phyloP scores from a whole-genome alignment of 2,329 filamentous ascomycete genomes.

The Colletotrichum sp. region DNA sequence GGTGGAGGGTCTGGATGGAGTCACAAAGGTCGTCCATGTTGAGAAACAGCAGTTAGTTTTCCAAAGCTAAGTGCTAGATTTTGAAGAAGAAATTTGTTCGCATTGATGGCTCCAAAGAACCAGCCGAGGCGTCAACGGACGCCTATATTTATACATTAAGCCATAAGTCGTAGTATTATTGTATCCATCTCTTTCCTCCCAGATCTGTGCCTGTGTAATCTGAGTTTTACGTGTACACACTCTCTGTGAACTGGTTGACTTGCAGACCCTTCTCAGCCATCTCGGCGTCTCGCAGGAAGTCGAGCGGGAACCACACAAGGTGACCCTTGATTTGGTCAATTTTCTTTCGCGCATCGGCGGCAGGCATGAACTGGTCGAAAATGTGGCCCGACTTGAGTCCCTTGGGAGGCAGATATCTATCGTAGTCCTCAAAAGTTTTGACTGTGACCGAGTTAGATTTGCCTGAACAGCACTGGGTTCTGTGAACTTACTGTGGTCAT shows the following conservation, averaged over 20 bases:
- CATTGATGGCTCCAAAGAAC: not conserved
- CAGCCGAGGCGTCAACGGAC: not conserved
- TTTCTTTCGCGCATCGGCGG: constrained; percentile 74
- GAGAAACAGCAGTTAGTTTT: not conserved
- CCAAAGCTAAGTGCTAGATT: fast-evolving
- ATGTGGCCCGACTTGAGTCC: constrained; percentile 84
- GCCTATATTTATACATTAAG: constrained; percentile 7
- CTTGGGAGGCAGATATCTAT: constrained; percentile 74
- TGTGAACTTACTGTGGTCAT: constrained; percentile 70
- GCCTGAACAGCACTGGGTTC: not conserved
- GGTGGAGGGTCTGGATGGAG: not conserved
- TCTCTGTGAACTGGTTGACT: constrained; percentile 87
- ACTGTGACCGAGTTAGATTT: constrained; percentile 50
- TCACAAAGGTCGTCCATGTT: not conserved
- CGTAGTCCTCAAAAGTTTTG: constrained; percentile 89
- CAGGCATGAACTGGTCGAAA: constrained; percentile 78
- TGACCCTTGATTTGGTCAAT: constrained; percentile 81
- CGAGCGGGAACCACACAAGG: constrained; percentile 93
- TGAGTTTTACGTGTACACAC: constrained; percentile 71
- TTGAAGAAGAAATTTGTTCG: not conserved
- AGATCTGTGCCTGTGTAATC: constrained; percentile 53
- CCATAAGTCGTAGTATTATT: not conserved
- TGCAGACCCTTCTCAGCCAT: constrained; percentile 91
- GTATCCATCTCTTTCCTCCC: not conserved
- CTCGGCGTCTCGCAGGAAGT: constrained; percentile 81